Evolutionary conservation across 108 stramenopile genomes (phyloP).

Genomic region (Bacterosira constricta): DNA sequence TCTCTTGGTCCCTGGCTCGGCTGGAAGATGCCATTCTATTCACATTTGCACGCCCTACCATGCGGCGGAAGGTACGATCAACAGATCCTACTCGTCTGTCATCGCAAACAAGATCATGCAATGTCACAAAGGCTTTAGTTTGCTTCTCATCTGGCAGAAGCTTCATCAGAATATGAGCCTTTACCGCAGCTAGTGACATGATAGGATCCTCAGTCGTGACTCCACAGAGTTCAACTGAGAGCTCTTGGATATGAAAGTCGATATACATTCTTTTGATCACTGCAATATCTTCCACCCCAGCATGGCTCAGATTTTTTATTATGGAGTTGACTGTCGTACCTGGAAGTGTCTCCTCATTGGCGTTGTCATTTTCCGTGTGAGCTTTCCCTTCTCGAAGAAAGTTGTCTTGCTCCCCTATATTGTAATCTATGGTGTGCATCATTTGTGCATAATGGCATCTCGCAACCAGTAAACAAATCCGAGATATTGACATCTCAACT

Average conservation of each 20-base stretch:
- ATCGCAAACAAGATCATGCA: constrained; percentile 74
- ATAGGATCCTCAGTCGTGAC: constrained; percentile 51
- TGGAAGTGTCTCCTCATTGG: constrained; percentile 1
- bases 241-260: constrained; percentile 51
- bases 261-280: constrained; percentile 59
- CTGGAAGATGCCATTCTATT: background rate
- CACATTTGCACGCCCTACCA: constrained; percentile 55
- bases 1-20: background rate
- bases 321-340: constrained; percentile 20
- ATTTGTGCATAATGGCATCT: constrained; percentile 71
- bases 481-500: constrained; percentile 60
- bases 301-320: constrained; percentile 61
- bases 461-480: constrained; percentile 59
- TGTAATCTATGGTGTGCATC: constrained; percentile 67
- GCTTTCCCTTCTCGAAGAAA: constrained; percentile 58
- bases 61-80: constrained; percentile 55
- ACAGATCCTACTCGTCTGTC: constrained; percentile 53
- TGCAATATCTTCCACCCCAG: constrained; percentile 59
- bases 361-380: constrained; percentile 4
- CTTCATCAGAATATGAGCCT: constrained; percentile 50
- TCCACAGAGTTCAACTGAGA: constrained; percentile 65
- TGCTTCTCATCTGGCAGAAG: constrained; percentile 58
- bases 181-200: constrained; percentile 61
- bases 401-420: constrained; percentile 67
- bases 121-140: constrained; percentile 47